phyloP scores from a whole-genome alignment of 345 rosid genomes.

The Pistacia integerrima region DNA sequence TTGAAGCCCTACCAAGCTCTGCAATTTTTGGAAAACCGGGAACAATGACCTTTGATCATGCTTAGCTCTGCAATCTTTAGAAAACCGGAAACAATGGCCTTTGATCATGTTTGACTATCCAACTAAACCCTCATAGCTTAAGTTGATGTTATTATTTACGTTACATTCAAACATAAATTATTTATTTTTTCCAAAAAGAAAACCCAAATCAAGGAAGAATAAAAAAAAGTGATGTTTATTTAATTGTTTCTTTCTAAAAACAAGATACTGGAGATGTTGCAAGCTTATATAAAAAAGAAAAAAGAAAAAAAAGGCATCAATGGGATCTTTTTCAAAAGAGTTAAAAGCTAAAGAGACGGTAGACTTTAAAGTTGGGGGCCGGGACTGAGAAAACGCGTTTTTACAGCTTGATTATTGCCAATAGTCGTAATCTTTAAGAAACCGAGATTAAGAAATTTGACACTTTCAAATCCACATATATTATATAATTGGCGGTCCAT shows the following conservation, averaged over 20 bases:
- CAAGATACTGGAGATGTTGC: neutral
- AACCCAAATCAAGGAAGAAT: neutral
- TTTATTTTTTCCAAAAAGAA: neutral
- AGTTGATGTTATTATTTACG: no score
- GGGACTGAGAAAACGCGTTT: conserved; percentile 27
- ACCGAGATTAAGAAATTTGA: neutral
- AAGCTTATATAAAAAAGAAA: neutral
- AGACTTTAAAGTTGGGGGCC: neutral
- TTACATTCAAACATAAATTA: no score
- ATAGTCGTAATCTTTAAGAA: neutral
- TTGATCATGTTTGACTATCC: no score
- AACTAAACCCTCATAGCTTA: no score
- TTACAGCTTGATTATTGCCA: neutral
- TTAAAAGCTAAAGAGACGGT: conserved; percentile 2
- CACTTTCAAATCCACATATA: neutral
- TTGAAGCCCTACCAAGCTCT: no score
- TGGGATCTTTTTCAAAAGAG: conserved; percentile 17
- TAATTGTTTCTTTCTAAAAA: no score
- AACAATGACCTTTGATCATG: no score
- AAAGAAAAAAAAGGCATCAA: neutral
- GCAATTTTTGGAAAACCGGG: no score
- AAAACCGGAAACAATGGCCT: no score
- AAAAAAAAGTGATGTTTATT: neutral
- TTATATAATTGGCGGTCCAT: no score
- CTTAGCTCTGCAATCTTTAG: no score